Evolutionary conservation across 331 rosid genomes (phyloP).

Genomic region (Rosa hybrid): DNA sequence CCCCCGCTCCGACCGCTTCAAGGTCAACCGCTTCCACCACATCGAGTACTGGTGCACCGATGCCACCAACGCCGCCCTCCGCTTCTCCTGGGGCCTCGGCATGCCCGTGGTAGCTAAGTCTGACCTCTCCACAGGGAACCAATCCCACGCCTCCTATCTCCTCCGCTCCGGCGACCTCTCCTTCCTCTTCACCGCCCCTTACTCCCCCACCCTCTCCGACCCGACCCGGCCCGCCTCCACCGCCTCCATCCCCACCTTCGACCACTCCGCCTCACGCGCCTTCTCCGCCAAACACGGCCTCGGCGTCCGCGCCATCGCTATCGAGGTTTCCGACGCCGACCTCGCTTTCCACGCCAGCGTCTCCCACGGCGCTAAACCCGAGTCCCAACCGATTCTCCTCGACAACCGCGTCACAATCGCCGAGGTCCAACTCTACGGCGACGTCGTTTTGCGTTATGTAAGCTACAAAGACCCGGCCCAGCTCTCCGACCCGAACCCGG

Average conservation of each 20-base stretch:
- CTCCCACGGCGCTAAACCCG: conserved; percentile 55
- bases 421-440: conserved; percentile 77
- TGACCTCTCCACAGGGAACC: conserved; percentile 86
- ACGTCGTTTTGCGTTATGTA: conserved; percentile 80
- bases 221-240: conserved; percentile 24
- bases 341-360: conserved; percentile 59
- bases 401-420: conserved; percentile 42
- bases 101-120: conserved; percentile 76
- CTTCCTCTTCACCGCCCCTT: conserved; percentile 87
- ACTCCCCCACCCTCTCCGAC: conserved; percentile 56
- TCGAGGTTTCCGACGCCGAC: conserved; percentile 71
- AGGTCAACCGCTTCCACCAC: conserved; percentile 73
- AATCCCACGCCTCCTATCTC: conserved; percentile 74
- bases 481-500: conserved; percentile 24
- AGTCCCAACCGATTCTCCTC: conserved; percentile 43
- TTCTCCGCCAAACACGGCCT: conserved; percentile 72
- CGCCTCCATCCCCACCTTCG: conserved; percentile 67
- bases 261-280: conserved; percentile 38
- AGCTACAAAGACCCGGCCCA: conserved; percentile 45
- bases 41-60: conserved; percentile 86
- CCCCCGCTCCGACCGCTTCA: conserved; percentile 74
- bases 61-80: conserved; percentile 71
- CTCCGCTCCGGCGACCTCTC: conserved; percentile 82
- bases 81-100: conserved; percentile 82
- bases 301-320: conserved; percentile 74